phyloP scores from a whole-genome alignment of 2,329 filamentous ascomycete species.

The Monilinia vaccinii-corymbosi region DNA sequence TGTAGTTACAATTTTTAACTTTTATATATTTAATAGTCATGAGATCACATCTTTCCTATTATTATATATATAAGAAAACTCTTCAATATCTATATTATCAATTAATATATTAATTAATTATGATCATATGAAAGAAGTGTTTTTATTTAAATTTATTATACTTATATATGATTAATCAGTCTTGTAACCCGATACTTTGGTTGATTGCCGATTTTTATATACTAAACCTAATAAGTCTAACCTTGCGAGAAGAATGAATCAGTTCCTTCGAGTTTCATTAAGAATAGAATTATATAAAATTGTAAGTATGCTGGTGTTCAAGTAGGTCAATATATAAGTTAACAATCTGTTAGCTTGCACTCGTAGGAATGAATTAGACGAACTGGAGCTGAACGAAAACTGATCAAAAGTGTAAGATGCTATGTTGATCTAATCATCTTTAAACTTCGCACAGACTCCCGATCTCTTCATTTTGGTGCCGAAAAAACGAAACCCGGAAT shows the following conservation, averaged over 20 bases:
- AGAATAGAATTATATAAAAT: not conserved
- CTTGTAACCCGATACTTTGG: not conserved
- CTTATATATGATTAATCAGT: too few relatives aligned
- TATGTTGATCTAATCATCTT: not conserved
- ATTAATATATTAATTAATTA: too few relatives aligned
- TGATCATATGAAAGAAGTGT: too few relatives aligned
- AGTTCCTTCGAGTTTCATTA: not conserved
- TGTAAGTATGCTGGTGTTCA: not conserved
- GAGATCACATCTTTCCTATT: too few relatives aligned
- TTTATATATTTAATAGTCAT: too few relatives aligned
- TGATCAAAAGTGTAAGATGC: not conserved
- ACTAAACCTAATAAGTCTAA: not conserved
- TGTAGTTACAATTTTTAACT: too few relatives aligned
- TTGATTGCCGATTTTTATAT: not conserved
- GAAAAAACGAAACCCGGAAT: not conserved
- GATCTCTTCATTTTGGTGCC: not conserved
- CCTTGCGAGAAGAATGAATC: not conserved
- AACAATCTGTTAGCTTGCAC: not conserved
- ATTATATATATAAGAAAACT: too few relatives aligned
- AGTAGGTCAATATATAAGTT: not conserved
- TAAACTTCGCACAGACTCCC: conserved; percentile 3
- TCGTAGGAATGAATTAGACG: not conserved
- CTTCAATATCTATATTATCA: too few relatives aligned
- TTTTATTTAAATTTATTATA: too few relatives aligned
- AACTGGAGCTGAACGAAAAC: not conserved